Conservation (phyloP, 2,329 filamentous ascomycete genomes). For the Colletotrichum sp. region DNA sequence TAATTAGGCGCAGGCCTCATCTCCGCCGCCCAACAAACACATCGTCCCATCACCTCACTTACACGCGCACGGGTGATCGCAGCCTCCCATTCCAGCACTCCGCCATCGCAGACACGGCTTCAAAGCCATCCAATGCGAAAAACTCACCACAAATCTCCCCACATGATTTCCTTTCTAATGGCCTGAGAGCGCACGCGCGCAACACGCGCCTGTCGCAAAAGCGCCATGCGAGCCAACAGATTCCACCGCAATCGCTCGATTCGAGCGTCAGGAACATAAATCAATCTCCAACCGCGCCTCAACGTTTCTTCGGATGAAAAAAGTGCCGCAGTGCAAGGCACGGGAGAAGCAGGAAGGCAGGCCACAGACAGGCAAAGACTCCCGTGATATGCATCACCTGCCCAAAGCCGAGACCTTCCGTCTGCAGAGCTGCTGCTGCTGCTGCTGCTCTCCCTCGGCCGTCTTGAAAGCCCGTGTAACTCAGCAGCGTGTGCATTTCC, state of each 20-base stretch:
- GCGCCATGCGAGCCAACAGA: not conserved
- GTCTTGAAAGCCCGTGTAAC: not conserved
- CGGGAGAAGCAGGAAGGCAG: not conserved
- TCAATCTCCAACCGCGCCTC: not conserved
- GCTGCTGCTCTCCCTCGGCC: not conserved
- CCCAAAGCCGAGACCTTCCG: not conserved
- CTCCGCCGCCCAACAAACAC: not conserved
- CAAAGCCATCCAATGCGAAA: too few relatives aligned
- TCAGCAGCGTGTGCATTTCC: not conserved
- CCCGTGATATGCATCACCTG: not conserved
- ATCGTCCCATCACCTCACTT: not conserved
- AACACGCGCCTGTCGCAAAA: not conserved
- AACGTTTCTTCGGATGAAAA: not conserved
- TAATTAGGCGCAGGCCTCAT: not conserved
- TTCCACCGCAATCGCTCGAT: not conserved
- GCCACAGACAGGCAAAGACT: not conserved
- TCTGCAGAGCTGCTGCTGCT: not conserved
- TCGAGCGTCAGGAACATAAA: not conserved
- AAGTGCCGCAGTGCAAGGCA: not conserved
- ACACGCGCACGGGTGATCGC: not conserved
- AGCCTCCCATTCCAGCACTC: not conserved
- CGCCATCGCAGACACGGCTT: not conserved
- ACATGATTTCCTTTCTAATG: not conserved
- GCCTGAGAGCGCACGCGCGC: not conserved
- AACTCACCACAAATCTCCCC: not conserved